Conservation (phyloP, 768 basidiomycete genomes). For the Pleurotus giganteus region DNA sequence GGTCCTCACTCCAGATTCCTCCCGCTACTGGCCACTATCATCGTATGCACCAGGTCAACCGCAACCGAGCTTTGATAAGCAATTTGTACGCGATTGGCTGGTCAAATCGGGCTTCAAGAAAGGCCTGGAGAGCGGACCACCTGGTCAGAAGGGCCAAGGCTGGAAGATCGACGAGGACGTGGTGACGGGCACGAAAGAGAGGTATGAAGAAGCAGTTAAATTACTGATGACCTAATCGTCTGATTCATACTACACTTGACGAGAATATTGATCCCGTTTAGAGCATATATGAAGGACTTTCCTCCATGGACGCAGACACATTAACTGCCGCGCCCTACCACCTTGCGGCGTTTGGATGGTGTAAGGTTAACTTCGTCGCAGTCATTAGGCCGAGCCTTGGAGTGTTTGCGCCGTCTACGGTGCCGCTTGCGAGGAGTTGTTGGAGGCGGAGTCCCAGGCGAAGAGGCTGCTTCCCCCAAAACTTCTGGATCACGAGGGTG, state of each 20-base stretch:
- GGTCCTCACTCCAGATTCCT: conserved; percentile 95
- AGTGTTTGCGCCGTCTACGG: background rate
- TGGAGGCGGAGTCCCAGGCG: background rate
- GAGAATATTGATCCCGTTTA: background rate
- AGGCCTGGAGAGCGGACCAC: conserved; percentile 73
- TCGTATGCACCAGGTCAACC: conserved; percentile 69
- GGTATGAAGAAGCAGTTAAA: conserved; percentile 78
- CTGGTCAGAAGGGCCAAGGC: conserved; percentile 64
- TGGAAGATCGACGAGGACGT: conserved; percentile 79
- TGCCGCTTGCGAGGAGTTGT: background rate
- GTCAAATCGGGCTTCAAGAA: conserved; percentile 69
- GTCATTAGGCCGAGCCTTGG: background rate
- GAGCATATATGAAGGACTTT: background rate
- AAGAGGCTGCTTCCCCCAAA: background rate
- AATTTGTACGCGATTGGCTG: conserved; percentile 91
- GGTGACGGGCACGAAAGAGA: conserved; percentile 69
- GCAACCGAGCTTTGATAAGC: conserved; percentile 96
- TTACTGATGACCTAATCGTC: conserved; percentile 37
- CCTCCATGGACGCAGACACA: background rate
- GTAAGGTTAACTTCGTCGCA: background rate
- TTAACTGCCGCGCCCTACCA: background rate
- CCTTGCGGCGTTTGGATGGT: background rate
- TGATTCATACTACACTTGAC: background rate
- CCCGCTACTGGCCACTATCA: conserved; percentile 89
- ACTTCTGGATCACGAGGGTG: background rate